These are phyloP conservation scores for Furcasterigmium furcatum DNA, from an alignment of 2,329 filamentous ascomycete genomes.

Conservation along the genomic window DNA sequence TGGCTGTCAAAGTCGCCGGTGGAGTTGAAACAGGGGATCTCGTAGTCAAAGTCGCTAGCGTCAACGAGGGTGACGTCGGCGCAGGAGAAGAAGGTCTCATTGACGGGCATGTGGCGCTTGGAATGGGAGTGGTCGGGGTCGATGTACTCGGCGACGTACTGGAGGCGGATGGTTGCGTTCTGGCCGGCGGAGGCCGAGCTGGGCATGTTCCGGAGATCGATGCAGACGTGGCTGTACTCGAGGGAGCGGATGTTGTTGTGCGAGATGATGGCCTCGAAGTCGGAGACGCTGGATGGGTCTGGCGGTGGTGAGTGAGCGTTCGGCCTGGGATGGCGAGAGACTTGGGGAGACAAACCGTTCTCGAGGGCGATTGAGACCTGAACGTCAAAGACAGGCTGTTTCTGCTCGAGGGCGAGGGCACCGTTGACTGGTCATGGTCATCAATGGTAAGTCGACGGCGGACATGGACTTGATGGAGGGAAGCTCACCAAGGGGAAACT, in stretches of 20 bases:
- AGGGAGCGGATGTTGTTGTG: conserved; percentile 22
- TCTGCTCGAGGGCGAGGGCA: not conserved
- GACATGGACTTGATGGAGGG: too few species aligned
- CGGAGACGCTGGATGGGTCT: conserved; percentile 25
- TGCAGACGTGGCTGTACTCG: conserved; percentile 35
- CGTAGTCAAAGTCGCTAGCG: conserved; percentile 15
- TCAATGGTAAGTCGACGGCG: too few species aligned
- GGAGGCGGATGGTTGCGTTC: conserved; percentile 37
- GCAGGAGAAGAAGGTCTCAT: conserved; percentile 34
- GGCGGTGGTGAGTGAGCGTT: not conserved
- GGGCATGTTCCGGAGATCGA: conserved; percentile 23
- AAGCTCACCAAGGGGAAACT: conserved; percentile 1
- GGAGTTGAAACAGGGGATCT: conserved; percentile 30
- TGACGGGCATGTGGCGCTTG: conserved; percentile 6
- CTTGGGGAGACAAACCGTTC: conserved; percentile 17
- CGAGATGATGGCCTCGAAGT: conserved; percentile 27
- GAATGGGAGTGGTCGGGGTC: conserved; percentile 16
- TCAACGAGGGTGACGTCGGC: conserved; percentile 34
- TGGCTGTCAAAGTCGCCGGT: conserved; percentile 19
- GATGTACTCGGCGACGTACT: conserved; percentile 31
- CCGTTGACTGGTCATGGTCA: not conserved
- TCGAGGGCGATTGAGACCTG: conserved; percentile 1
- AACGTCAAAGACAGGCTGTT: conserved; percentile 1
- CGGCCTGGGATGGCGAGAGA: not conserved
- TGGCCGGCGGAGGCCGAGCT: conserved; percentile 21